Base-by-base conservation (phyloP, 441 rosid species). In the Aleurites moluccanus region DNA sequence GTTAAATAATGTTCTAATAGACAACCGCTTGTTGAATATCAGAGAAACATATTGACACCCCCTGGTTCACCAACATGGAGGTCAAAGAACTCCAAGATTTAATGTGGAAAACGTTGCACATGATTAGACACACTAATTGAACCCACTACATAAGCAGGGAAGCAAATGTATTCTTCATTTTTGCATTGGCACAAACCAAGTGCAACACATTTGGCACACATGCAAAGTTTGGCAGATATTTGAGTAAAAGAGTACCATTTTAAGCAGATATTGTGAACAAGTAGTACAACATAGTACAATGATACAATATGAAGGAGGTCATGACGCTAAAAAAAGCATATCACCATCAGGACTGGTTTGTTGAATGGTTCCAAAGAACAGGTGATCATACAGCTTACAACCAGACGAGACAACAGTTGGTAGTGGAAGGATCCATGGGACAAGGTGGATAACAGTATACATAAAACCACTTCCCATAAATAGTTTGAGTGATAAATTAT, bases 141-240 rank as follows among this genome's bases (percentile, higher is more conserved):
- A 66, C 50, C 70, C 44, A 20, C 21, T 64, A 13, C 10, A 35
- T n/a, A 20, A 64, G 67, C 7, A 11, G 6, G 42, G 49, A 21
- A 23, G 28, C 60, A 56, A 56, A 56, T n/a, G 10, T n/a, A 7
- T 21, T 23, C n/a, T n/a, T n/a, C n/a, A 38, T 38, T 56, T 56
- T 56, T 45, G 50, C 50, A 45, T 45, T 45, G 50, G 38, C 35
- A 27, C 7, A 28, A 27, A 60, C 13, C 15, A 25, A 60, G 1
- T 38, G 40, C 40, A 38, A 60, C 6, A 27, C 38, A 60, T 60
- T 68, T 68, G 70, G 42, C 72, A 68, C 28, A 28, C 27, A 60
- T 60, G 38, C 8, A 60, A 28, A 23, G 35, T 25, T 15, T 60
- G 28, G 64, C 18, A 60, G 35, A 35, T 18, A 63, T 3, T 30